Evolutionary conservation across 1,284 basidiomycete genomes (phyloP), one percentile per base, ranked within the genome.

Genomic region (Tilletia setariae): DNA sequence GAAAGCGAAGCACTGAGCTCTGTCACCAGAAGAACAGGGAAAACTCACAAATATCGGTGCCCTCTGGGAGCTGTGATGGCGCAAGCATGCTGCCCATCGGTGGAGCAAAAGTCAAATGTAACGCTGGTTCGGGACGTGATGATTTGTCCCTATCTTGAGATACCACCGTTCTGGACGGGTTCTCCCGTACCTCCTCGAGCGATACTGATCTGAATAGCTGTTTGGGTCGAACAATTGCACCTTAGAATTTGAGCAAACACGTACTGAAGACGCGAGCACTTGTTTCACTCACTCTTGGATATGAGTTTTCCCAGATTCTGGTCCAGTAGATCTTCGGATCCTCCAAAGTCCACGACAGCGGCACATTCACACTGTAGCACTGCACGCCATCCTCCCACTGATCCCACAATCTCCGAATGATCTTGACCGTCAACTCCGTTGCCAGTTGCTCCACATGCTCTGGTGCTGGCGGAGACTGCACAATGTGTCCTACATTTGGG

Each of bases 331-430:
- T 72, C 23, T 74, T 66, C 7, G 79, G 77, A 2, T 72, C 63
- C 4, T 32, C 23, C n/a, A 82, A 56, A 2, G 75, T 76, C 63
- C 79, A 79, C 44, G 68, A 67, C 28, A 82, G 73, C 3, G 80
- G 80, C 0, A 82, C 72, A 68, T 82, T 82, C 69, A 82, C 76
- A 30, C 72, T 72, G 61, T 82, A 82, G 56, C 76, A 75, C 8
- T 75, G 66, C 0, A 75, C 69, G 47, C 76, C 74, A 0, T 68
- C 43, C n/a, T 71, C 67, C 80, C 80, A 82, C 51, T 73, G 68
- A 28, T 63, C 30, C 69, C 72, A 79, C 1, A 82, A 68, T 7
- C 71, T 68, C 63, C 76, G 49, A 46, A 79, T 69, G 56, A 82
- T 68, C 8, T 49, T 40, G 23, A 71, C 72, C 1, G 69, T 62